Base-by-base conservation (phyloP, 1,139 yeast genomes). In the Geotrichum citri-aurantii region DNA sequence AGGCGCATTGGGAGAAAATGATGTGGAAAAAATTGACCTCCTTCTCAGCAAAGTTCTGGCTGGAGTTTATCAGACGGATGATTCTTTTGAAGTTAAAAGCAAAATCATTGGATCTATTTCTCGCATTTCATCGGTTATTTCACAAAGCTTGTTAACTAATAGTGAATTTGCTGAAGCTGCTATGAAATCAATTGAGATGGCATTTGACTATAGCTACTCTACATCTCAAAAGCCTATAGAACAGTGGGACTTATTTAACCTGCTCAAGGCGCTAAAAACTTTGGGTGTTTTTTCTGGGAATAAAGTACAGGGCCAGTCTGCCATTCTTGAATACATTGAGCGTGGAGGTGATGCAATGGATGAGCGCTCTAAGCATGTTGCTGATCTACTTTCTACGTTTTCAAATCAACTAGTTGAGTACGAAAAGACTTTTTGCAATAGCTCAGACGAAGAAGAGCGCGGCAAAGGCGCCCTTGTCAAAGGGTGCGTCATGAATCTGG, bases 271-370 rank as follows among this genome's bases (percentile, higher is more conserved):
- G 5, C 60, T 65, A 27, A 64, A 64, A 33, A 57, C 61, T 3
- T 52, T 66, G 27, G 68, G 68, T 2, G 52, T 65, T 6, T 51
- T 64, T 14, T 60, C 67, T 2, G 55, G 21, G 50, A 53, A 29
- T 11, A 46, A 8, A 19, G 29, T 11, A n/a, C 37, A 33, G 24
- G 17, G 14, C 7, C 48, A 19, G 50, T 8, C 19, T 17, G 47
- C 44, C 31, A 31, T 48, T 17, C 29, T 29, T 21, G 53, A 55
- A 19, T 42, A 48, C 17, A 27, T 50, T n/a, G 19, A 51, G 23
- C n/a, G 24, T 5, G 24, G 21, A 8, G 47, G 24, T 5, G 17
- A 12, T 8, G 47, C 23, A 19, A 11, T 4, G 14, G 50, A 19
- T 8, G 46, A 48, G 12, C 17, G 44, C 8, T 26, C 26, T 2